Base-by-base conservation (phyloP, 768 basidiomycete genomes). In the Tephrocybe sp. region DNA sequence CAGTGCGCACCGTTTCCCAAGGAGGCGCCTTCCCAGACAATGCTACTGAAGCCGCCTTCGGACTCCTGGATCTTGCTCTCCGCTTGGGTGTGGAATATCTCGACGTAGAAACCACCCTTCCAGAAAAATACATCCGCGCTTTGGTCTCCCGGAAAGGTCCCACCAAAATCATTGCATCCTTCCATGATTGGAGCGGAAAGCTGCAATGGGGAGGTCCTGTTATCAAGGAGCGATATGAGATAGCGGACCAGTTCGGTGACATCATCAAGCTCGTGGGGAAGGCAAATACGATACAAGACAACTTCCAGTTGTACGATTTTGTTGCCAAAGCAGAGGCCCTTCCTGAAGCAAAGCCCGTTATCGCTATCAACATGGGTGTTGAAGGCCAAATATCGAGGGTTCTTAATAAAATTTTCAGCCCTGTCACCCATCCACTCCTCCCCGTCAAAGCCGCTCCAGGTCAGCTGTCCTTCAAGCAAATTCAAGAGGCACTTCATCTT, bases 281-380 rank as follows among this genome's bases (percentile, higher is more conserved):
- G 59, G 94, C 96, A 9, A 78, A 75, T 47, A 68, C 69, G 4
- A 57, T 92, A 16, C 72, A 80, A 53, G 92, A 95, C 63, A 98
- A 98, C 69, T 79, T 93, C 55, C 72, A 78, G 1, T 75, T 98
- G 47, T 80, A 84, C 45, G 66, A 79, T 9, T 99, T 98, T 62
- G 84, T 83, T 34, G 62, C 75, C 13, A 72, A 75, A 37, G 69
- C 68, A 25, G 70, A 64, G 19, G 63, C 62, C 46, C 65, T 69
- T 24, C 71, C 76, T 1, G 66, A 71, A 12, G 67, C 81, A 11
- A 96, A 92, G 62, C 96, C 94, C 2, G 75, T 98, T 60, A 84
- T 99, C 49, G 92, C 94, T 4, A 87, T 98, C 72, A 98, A 98
- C 69, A 95, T 96, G 86, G 92, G 93, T 15, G 61, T 75, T 15